Base-by-base conservation (phyloP, 768 basidiomycete species). In the Leucosporidium scottii region DNA sequence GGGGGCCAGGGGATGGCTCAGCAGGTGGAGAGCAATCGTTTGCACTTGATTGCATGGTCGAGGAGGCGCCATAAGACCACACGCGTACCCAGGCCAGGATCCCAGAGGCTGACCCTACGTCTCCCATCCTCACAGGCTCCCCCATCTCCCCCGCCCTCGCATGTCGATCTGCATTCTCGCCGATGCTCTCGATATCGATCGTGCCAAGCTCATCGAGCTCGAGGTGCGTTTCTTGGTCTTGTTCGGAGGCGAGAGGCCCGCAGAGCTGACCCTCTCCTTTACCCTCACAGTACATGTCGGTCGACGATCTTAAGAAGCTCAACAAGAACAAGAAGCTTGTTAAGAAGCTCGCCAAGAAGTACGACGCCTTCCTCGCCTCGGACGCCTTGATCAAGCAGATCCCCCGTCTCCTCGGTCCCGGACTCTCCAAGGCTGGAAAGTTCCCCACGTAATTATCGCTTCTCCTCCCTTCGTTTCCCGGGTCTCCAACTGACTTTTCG, bases 151-250 rank as follows among this genome's bases (percentile, higher is more conserved):
- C 77, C 91, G 96, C 74, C 96, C 96, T 63, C 89, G 96, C 83
- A 97, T 98, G 94, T 90, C 90, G 75, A 87, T 99, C 79, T 98
- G 96, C 85, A 97, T 98, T 85, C 90, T 99, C 74, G 96, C 94
- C 67, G 96, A 99, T 82, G 96, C 94, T 31, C 88, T 88, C 78
- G 96, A 99, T 82, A 96, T 98, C 79, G 96, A 99, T 81, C 88
- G 92, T 78, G 93, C 93, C 62, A 97, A 97, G 84, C 90, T 92
- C 81, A 93, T 96, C 70, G 90, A 93, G 76, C 86, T 97, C 75
- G 93, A 77, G 75, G 72, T 74, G 76, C 39, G 39, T 44, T 36
- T 44, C 15, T 10, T 74, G 34, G n/a, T 61, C 5, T 12, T 34
- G 44, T 31, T 61, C 39, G 39, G 39, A 59, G 15, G 12, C 49